Base-by-base conservation (phyloP, 352 stramenopile genomes). In the Phytophthora brassicae region DNA sequence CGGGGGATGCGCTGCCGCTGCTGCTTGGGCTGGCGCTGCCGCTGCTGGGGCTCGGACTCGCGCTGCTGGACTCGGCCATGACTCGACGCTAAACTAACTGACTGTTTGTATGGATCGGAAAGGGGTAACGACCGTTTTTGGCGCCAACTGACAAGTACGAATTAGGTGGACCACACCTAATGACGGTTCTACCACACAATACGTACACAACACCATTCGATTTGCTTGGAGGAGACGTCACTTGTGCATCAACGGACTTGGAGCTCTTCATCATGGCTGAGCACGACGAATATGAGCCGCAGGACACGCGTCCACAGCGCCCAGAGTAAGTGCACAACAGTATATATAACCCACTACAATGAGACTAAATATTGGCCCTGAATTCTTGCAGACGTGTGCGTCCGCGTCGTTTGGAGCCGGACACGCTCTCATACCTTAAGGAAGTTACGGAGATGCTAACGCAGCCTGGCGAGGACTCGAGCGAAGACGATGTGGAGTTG, bases 361-460 rank as follows among this genome's bases (percentile, higher is more conserved):
- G n/a, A n/a, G n/a, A n/a, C n/a, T n/a, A n/a, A n/a, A n/a, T n/a
- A n/a, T n/a, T n/a, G n/a, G n/a, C n/a, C n/a, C n/a, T n/a, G n/a
- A n/a, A n/a, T n/a, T 41, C 7, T 24, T 69, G 22, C 46, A 94
- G 84, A 60, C 82, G 82, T 48, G 19, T 92, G 50, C 81, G 85
- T 24, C 85, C 85, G 26, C 85, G 85, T 56, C 77, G 85, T 17
- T 66, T 94, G 9, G 85, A 94, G 68, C 73, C 79, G 0, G 83
- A 92, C 64, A 91, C 83, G 42, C 66, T 92, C 53, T 85, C 82
- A n/a, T 92, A 94, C 53, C 57, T 94, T 1, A 88, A 92, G 55
- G 85, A 94, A 45, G 83, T 92, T 57, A 86, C 73, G n/a, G 81
- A 90, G 58, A 89, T 88, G 74, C 47, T 94, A 53, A 72, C 75